These are phyloP conservation scores for Rubroboletus pulcherrimus DNA, from an alignment of 768 basidiomycete genomes.

Conservation along the genomic window DNA sequence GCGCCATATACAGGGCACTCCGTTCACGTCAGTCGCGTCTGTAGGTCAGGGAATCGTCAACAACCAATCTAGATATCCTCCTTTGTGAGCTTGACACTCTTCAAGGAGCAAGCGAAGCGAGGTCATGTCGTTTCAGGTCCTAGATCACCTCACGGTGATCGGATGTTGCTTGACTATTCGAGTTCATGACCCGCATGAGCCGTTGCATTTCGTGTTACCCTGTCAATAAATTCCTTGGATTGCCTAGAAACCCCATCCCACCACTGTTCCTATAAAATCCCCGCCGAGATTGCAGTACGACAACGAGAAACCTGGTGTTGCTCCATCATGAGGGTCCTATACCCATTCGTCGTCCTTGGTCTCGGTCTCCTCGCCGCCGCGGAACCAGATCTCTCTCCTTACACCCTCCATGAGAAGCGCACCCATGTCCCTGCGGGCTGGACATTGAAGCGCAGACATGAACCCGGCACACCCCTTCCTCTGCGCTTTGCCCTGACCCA, in stretches of 20 bases:
- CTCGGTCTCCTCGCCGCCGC: slow-evolving; percentile 20
- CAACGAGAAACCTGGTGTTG: neutral
- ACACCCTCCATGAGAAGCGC: slow-evolving; percentile 40
- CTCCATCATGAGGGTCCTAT: slow-evolving; percentile 15
- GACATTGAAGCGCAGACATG: slow-evolving; percentile 36
- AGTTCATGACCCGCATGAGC: too few relatives aligned
- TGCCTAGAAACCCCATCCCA: neutral
- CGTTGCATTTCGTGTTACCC: too few relatives aligned
- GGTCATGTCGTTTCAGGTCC: too few relatives aligned
- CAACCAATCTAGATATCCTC: too few relatives aligned
- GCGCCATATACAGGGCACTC: too few relatives aligned
- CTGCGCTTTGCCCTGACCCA: slow-evolving; percentile 32
- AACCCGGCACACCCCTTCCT: slow-evolving; percentile 26
- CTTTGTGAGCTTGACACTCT: too few relatives aligned
- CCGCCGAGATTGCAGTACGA: neutral
- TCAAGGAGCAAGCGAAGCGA: too few relatives aligned
- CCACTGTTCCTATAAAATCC: slow-evolving; percentile 7
- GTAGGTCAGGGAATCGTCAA: too few relatives aligned
- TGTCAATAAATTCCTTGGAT: too few relatives aligned
- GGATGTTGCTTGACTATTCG: too few relatives aligned
- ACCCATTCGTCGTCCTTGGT: slow-evolving; percentile 13
- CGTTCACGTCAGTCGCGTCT: too few relatives aligned
- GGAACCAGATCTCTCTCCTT: slow-evolving; percentile 15
- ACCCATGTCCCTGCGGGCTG: slow-evolving; percentile 34
- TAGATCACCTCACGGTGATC: too few relatives aligned